These are phyloP conservation scores for Vicia sativa DNA, from an alignment of 306 rosid species.

Conservation along the genomic window DNA sequence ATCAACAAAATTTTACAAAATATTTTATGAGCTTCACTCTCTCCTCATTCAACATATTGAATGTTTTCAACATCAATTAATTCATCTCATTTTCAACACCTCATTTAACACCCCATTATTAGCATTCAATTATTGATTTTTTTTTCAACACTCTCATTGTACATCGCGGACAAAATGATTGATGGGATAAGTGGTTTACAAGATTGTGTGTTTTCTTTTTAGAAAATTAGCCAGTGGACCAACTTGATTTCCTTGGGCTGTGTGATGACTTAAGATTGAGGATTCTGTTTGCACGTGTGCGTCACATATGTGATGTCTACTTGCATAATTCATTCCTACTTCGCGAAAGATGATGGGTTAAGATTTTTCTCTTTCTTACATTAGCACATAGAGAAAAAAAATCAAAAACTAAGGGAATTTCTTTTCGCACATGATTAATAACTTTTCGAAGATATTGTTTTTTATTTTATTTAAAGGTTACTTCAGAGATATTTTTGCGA, in stretches of 20 bases:
- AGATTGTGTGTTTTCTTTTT: background rate
- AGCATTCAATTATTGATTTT: too few species aligned
- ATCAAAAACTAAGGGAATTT: background rate
- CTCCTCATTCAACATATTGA: too few species aligned
- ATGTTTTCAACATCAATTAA: too few species aligned
- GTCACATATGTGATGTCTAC: conserved; percentile 27
- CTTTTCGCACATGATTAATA: too few species aligned
- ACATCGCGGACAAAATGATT: conserved; percentile 23
- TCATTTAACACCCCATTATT: too few species aligned
- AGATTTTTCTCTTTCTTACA: conserved; percentile 26
- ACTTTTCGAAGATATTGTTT: too few species aligned
- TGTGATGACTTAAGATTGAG: conserved; percentile 23
- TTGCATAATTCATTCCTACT: conserved; percentile 15
- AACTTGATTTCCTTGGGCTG: conserved; percentile 33
- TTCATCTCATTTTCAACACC: too few species aligned
- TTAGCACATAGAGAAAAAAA: background rate
- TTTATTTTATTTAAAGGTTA: too few species aligned
- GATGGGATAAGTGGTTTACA: conserved; percentile 9
- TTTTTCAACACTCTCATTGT: too few species aligned
- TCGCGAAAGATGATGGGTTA: background rate
- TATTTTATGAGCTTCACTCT: too few species aligned
- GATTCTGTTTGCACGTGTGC: conserved; percentile 7
- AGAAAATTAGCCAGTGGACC: conserved; percentile 1
- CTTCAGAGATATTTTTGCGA: too few species aligned
- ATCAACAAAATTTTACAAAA: too few species aligned